Conservation (phyloP, 345 rosid species). For the Brassica cretica region DNA sequence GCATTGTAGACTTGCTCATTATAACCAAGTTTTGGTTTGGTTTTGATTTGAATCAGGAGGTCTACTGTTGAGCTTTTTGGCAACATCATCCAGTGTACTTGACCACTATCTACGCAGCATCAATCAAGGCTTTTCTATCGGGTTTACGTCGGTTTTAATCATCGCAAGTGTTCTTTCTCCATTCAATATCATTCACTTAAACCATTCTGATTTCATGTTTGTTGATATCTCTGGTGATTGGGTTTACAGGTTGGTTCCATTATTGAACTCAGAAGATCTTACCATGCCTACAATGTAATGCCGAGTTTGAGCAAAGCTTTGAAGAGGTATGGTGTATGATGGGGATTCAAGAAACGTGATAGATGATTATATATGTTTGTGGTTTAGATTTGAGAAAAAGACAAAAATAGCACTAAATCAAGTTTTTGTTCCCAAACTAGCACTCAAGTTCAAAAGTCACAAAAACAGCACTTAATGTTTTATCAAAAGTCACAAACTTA, state of each 20-base stretch:
- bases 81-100: conserved; percentile 79
- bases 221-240: not conserved
- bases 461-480: no score
- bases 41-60: conserved; percentile 59
- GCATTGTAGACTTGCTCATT: not conserved
- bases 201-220: not conserved
- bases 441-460: no score
- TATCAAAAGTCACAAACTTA: no score
- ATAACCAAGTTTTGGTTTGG: not conserved
- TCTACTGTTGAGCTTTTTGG: conserved; percentile 73
- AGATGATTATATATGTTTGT: conserved; percentile 9
- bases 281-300: conserved; percentile 96
- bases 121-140: conserved; percentile 82
- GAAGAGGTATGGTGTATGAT: conserved; percentile 73
- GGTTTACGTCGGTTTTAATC: conserved; percentile 85
- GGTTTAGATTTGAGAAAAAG: conserved; percentile 24
- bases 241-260: conserved; percentile 82
- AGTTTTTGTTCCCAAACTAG: no score
- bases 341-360: conserved; percentile 12
- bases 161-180: conserved; percentile 54
- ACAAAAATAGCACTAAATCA: no score
- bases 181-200: not conserved
- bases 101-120: conserved; percentile 78
- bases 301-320: conserved; percentile 90
- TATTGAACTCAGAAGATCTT: conserved; percentile 92